Base-by-base conservation (phyloP, 2,329 filamentous ascomycete genomes). In the Hypoxylon sp. region DNA sequence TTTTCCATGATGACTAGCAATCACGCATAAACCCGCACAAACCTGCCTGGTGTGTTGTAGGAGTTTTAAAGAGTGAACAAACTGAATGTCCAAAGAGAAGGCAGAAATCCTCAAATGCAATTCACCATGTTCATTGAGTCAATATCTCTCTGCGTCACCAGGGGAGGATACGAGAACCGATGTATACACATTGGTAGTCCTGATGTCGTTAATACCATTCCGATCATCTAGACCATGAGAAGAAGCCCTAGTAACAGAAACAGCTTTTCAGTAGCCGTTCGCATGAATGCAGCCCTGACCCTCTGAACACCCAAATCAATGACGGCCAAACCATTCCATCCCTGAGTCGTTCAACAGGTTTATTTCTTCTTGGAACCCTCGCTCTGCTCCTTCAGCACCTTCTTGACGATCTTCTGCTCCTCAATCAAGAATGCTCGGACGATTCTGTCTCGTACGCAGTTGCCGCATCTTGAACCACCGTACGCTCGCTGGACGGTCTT, bases 331-430 rank as follows among this genome's bases (percentile, higher is more conserved):
- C 72, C 77, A 71, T 75, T 75, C 73, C 77, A 76, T 74, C 70
- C 73, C 72, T 57, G 73, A 72, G 71, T 75, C 68, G 68, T 71
- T 74, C 73, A 75, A 66, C 72, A 62, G 69, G 75, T 87, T 89
- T 92, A 90, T 86, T 90, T 90, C 87, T 89, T 90, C 85, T 88
- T 90, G 79, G 86, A 83, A 80, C 85, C 82, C 81, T 84, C 92
- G 88, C 93, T 92, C 88, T 97, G 93, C 90, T 98, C 95, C 92
- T 98, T 98, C 84, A 98, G 90, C 80, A 99, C 96, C 93, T 99
- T 99, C 94, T 99, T 99, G 86, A 99, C 96, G 80, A 99, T 98
- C 93, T 99, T 99, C 90, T 99, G 96, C 91, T 99, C 96, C 89
- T 99, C 97, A 77, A 99, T 98, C 84, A 99, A 88, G 92, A 99